Conservation (phyloP, 768 basidiomycete species). For the Xerocomellus intermedius region DNA sequence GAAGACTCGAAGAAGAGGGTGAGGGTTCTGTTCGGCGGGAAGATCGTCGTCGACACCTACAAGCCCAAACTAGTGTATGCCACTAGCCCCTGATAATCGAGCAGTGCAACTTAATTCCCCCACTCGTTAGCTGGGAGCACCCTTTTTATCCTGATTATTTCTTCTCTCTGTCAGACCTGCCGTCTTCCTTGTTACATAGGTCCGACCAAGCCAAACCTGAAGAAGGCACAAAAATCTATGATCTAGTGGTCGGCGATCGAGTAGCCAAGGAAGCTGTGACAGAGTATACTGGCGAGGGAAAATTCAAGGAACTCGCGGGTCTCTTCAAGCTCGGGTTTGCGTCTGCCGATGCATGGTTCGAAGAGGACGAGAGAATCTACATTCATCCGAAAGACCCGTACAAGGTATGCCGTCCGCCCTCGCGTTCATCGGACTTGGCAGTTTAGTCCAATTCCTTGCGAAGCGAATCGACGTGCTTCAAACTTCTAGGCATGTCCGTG, state of each 20-base stretch:
- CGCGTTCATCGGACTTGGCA: not conserved
- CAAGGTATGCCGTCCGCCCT: constrained; percentile 45
- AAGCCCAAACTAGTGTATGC: constrained; percentile 61
- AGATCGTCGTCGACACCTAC: constrained; percentile 54
- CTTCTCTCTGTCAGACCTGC: constrained; percentile 47
- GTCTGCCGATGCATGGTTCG: constrained; percentile 62
- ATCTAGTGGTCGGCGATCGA: constrained; percentile 44
- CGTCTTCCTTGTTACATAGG: constrained; percentile 40
- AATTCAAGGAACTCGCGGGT: constrained; percentile 41
- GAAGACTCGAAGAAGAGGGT: constrained; percentile 52
- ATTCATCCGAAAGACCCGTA: constrained; percentile 68
- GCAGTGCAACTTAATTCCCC: not conserved
- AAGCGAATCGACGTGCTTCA: constrained; percentile 62
- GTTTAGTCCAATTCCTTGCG: not conserved
- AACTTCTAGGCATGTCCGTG: constrained; percentile 58
- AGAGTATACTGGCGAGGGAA: constrained; percentile 27
- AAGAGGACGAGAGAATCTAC: constrained; percentile 63
- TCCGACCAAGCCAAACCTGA: constrained; percentile 30
- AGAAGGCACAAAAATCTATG: constrained; percentile 39
- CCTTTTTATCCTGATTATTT: constrained; percentile 54
- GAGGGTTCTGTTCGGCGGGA: constrained; percentile 50
- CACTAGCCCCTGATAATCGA: not conserved
- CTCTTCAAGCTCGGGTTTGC: constrained; percentile 50
- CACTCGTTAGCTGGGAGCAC: constrained; percentile 51
- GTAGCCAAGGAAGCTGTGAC: constrained; percentile 41